These are phyloP conservation scores for Angophora floribunda DNA, from an alignment of 345 rosid species.

Conservation along the genomic window DNA sequence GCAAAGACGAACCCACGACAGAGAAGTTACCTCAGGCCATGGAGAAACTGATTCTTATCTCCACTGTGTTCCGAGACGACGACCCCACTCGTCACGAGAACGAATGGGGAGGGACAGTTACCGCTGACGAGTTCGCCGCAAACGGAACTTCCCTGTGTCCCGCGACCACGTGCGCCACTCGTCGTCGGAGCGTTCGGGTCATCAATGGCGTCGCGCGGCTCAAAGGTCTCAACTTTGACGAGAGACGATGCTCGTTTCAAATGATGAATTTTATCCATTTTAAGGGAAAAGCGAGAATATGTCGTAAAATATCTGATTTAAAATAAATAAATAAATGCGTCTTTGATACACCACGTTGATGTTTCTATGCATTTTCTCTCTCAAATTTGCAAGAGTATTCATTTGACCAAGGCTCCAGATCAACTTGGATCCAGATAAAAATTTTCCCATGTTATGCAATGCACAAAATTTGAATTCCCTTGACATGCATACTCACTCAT, in stretches of 20 bases:
- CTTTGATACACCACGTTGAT: background rate
- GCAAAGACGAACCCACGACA: background rate
- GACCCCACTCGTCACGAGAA: background rate
- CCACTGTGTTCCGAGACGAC: background rate
- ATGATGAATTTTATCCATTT: background rate
- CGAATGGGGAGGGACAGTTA: background rate
- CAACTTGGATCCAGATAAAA: rapidly evolving
- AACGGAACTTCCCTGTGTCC: background rate
- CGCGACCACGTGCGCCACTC: background rate
- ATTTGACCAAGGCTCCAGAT: background rate
- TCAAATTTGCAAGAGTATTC: no score
- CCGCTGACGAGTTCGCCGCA: background rate
- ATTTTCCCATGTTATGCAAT: background rate
- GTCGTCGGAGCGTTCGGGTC: background rate
- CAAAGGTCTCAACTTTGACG: background rate
- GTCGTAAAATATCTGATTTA: background rate
- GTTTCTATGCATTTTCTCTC: no score
- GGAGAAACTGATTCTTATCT: background rate
- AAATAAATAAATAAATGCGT: no score
- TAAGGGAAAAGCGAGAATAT: background rate
- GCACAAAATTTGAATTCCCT: rapidly evolving
- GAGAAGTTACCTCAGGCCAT: background rate
- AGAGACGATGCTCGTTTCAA: background rate
- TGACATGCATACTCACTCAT: no score
- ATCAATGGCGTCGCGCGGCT: background rate